Conservation (phyloP, 768 basidiomycete species). For the Lactarius quietus region DNA sequence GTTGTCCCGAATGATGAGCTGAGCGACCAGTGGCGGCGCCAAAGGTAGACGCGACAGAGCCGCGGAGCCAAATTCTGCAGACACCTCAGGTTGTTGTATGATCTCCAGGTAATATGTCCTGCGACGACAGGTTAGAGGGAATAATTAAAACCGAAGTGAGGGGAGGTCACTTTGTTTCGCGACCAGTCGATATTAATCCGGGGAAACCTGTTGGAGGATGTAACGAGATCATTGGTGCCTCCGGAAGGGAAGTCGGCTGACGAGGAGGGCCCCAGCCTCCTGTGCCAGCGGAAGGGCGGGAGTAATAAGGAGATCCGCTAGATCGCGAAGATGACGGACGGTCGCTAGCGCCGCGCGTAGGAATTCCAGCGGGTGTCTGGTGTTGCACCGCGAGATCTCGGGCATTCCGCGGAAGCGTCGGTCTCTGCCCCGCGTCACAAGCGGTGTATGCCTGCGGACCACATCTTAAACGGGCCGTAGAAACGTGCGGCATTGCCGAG, state of each 20-base stretch:
- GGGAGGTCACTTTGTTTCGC: constrained; percentile 26
- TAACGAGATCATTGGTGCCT: constrained; percentile 16
- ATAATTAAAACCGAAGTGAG: neutral
- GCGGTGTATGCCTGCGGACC: constrained; percentile 12
- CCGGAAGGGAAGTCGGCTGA: constrained; percentile 21
- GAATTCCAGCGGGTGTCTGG: neutral
- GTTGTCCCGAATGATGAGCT: constrained; percentile 69
- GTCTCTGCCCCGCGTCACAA: neutral
- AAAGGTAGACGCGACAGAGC: constrained; percentile 77
- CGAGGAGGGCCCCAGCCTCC: constrained; percentile 19
- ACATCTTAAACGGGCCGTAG: constrained; percentile 15
- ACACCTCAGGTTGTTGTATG: constrained; percentile 77
- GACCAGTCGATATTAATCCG: constrained; percentile 18
- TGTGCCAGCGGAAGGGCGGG: constrained; percentile 18
- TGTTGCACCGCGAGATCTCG: neutral
- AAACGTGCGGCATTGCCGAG: constrained; percentile 15
- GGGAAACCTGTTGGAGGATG: constrained; percentile 16
- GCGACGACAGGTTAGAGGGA: constrained; percentile 5
- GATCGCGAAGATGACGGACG: constrained; percentile 26
- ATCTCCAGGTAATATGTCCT: constrained; percentile 75
- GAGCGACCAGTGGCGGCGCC: constrained; percentile 80
- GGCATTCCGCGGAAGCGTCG: constrained; percentile 16
- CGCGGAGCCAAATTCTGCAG: constrained; percentile 76
- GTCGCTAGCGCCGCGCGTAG: constrained; percentile 20
- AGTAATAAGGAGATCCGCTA: constrained; percentile 22